Conservation (phyloP, 371 early-diverging fungal genomes). For the Rhizomucor miehei region DNA sequence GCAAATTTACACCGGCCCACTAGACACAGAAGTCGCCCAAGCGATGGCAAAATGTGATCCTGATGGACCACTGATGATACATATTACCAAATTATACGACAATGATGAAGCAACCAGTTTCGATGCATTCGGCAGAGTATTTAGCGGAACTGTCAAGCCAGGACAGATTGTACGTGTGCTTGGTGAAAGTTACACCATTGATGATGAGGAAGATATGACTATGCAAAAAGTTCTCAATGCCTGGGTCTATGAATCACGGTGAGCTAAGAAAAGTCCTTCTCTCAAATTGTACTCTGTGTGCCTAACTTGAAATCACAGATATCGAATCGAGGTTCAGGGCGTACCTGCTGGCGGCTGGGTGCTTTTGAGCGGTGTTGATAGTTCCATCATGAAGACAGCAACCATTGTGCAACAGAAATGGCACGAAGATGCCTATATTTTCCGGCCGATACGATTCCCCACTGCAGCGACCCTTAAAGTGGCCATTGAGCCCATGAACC, state of each 20-base stretch:
- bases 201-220: conserved; percentile 96
- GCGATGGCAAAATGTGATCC: conserved; percentile 86
- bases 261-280: background rate
- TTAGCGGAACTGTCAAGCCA: conserved; percentile 81
- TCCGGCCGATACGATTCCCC: conserved; percentile 82
- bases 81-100: conserved; percentile 88
- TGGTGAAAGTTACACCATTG: conserved; percentile 87
- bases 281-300: background rate
- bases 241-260: conserved; percentile 82
- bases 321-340: conserved; percentile 79
- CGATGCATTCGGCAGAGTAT: conserved; percentile 89
- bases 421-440: conserved; percentile 75
- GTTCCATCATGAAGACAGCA: conserved; percentile 91
- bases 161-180: conserved; percentile 87
- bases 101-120: conserved; percentile 81
- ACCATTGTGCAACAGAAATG: conserved; percentile 72
- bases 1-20: conserved; percentile 76
- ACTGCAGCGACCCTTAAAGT: conserved; percentile 89
- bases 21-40: conserved; percentile 56
- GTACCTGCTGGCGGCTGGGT: conserved; percentile 90
- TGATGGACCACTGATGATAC: conserved; percentile 89
- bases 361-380: conserved; percentile 89
- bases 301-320: conserved; percentile 26
- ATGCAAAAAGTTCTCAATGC: conserved; percentile 74
- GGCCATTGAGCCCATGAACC: conserved; percentile 95